These are phyloP conservation scores for Calonectria hawksworthii DNA, from an alignment of 2,329 filamentous ascomycete species.

Conservation along the genomic window DNA sequence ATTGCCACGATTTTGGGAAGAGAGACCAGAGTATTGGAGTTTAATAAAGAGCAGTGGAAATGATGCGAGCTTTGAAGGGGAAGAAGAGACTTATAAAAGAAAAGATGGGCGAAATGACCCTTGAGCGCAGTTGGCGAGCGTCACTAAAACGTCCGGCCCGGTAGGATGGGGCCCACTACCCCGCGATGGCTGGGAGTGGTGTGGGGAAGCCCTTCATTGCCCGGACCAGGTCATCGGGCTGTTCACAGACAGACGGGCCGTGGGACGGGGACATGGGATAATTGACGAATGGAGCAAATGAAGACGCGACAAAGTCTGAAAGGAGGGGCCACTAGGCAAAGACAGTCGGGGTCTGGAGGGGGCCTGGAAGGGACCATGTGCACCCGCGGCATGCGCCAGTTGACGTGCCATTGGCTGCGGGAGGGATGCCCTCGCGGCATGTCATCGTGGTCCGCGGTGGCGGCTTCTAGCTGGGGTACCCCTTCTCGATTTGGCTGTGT, in stretches of 20 bases:
- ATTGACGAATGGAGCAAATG: constrained; percentile 3
- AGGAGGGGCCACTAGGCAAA: neutral
- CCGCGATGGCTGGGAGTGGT: constrained; percentile 40
- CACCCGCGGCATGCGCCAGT: constrained; percentile 24
- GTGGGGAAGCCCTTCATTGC: constrained; percentile 36
- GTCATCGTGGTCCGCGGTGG: constrained; percentile 20
- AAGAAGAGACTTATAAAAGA: constrained; percentile 34
- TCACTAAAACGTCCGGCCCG: constrained; percentile 40
- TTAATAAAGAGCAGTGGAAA: constrained; percentile 28
- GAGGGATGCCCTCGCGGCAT: constrained; percentile 9
- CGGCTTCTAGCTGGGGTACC: neutral
- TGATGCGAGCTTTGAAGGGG: constrained; percentile 28
- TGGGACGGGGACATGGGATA: constrained; percentile 4
- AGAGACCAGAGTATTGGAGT: neutral
- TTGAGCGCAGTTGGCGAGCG: constrained; percentile 29
- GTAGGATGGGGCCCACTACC: constrained; percentile 42
- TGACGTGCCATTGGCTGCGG: constrained; percentile 19
- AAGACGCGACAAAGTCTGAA: neutral
- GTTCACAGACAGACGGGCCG: constrained; percentile 6
- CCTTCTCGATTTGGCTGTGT: constrained; percentile 18
- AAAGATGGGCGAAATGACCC: constrained; percentile 19
- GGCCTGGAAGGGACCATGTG: constrained; percentile 12
- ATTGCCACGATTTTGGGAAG: neutral
- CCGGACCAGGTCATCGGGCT: constrained; percentile 31
- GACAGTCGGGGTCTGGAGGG: neutral